Conservation (phyloP, 1,139 yeast genomes). For the Pneumocystis jirovecii region DNA sequence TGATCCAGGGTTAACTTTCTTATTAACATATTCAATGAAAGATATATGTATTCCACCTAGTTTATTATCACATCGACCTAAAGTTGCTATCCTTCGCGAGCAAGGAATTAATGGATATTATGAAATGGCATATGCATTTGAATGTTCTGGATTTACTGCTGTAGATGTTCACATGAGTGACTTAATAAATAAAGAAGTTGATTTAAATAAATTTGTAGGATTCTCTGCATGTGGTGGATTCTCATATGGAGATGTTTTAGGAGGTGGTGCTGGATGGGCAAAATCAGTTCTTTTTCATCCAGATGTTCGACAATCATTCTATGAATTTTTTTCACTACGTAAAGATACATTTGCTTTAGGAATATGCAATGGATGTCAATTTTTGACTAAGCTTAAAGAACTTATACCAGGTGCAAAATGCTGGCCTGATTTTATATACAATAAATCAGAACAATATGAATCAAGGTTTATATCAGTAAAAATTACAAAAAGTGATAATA, state of each 20-base stretch:
- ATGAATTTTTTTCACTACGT: conserved; percentile 69
- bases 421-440: conserved; percentile 96
- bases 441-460: conserved; percentile 86
- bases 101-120: conserved; percentile 98
- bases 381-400: conserved; percentile 71
- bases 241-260: conserved; percentile 96
- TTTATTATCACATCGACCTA: conserved; percentile 39
- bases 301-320: conserved; percentile 59
- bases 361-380: conserved; percentile 98
- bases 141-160: conserved; percentile 84
- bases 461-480: conserved; percentile 90
- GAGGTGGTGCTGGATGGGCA: conserved; percentile 99
- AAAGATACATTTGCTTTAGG: conserved; percentile 94
- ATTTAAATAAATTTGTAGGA: conserved; percentile 75
- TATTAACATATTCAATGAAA: conserved; percentile 50
- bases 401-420: conserved; percentile 87
- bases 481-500: conserved; percentile 38
- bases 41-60: conserved; percentile 19
- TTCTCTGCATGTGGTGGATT: conserved; percentile 99
- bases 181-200: conserved; percentile 54
- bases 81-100: conserved; percentile 91
- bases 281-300: conserved; percentile 85
- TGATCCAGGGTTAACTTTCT: conserved; percentile 82
- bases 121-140: conserved; percentile 97
- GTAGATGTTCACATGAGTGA: conserved; percentile 97